Evolutionary conservation across 2,329 filamentous ascomycete genomes (phyloP).

Genomic region (Hirsutella minnesotensis): DNA sequence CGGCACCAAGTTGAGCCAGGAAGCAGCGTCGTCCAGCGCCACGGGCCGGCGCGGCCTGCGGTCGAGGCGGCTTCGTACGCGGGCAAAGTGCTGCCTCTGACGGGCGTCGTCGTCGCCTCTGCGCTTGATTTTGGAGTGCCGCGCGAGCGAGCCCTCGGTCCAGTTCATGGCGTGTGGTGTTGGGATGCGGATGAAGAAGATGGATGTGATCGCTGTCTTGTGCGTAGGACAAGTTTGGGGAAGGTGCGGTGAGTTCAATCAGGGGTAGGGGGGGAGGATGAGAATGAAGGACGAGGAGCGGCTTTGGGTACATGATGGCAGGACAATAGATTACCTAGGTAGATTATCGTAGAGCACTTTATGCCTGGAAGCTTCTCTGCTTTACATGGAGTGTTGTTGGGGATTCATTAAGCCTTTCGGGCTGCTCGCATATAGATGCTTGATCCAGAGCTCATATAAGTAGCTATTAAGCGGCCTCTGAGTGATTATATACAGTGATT

Average conservation of each 20-base stretch:
- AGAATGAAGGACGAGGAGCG: not conserved
- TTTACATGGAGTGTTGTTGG: too few species aligned
- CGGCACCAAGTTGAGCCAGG: too few species aligned
- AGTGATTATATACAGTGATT: too few species aligned
- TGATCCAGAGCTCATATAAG: too few species aligned
- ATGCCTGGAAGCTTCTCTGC: too few species aligned
- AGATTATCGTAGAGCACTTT: too few species aligned
- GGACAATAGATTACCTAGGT: too few species aligned
- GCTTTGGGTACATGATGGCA: not conserved
- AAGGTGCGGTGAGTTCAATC: not conserved
- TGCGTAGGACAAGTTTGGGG: too few species aligned
- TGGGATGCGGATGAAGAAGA: not conserved
- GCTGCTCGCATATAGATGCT: too few species aligned
- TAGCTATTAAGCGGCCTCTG: too few species aligned
- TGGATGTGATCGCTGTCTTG: too few species aligned
- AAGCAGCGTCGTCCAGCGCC: not conserved
- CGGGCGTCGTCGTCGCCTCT: conserved; percentile 20
- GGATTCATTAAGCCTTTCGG: too few species aligned
- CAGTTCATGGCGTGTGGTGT: conserved; percentile 24
- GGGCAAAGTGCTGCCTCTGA: conserved; percentile 27
- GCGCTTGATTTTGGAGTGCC: conserved; percentile 21
- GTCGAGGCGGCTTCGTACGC: conserved; percentile 13
- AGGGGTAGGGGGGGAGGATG: not conserved
- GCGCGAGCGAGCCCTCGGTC: conserved; percentile 25
- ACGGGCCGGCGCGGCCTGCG: not conserved